These are phyloP conservation scores for Parathielavia hyrcaniae DNA, from an alignment of 495 filamentous ascomycete genomes.

Conservation along the genomic window DNA sequence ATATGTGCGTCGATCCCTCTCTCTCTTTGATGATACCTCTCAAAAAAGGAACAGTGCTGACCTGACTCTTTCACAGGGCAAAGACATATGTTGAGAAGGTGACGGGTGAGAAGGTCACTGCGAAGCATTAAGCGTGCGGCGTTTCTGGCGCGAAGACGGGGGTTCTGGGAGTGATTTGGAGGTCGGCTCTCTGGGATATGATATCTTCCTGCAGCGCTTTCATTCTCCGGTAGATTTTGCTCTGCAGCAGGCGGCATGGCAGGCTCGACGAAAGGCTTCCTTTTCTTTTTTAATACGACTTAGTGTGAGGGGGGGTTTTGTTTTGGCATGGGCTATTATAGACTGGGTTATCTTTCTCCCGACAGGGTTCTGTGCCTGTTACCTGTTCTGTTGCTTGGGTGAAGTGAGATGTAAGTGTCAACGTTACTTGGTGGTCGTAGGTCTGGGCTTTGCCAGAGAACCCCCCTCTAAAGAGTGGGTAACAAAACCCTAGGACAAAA, in stretches of 20 bases:
- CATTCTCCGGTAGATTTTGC: not conserved
- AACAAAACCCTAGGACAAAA: too few relatives aligned
- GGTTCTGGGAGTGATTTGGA: not conserved
- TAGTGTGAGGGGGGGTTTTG: not conserved
- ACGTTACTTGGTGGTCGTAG: too few relatives aligned
- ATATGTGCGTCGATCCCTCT: slow-evolving; percentile 66
- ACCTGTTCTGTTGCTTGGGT: not conserved
- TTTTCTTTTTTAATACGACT: slow-evolving; percentile 7
- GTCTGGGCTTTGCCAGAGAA: too few relatives aligned
- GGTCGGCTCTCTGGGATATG: not conserved
- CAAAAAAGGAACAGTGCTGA: slow-evolving; percentile 11
- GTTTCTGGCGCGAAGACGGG: slow-evolving; percentile 24
- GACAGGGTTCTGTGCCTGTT: not conserved
- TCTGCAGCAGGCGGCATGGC: not conserved
- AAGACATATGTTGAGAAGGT: slow-evolving; percentile 96
- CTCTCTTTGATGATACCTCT: not conserved
- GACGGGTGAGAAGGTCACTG: slow-evolving; percentile 88
- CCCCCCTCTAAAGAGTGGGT: too few relatives aligned
- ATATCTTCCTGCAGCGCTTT: not conserved
- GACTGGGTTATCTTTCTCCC: slow-evolving; percentile 5
- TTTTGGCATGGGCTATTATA: slow-evolving; percentile 7
- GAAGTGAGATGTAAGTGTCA: not conserved
- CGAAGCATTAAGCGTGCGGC: slow-evolving; percentile 76
- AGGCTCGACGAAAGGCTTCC: not conserved
- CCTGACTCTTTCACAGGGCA: slow-evolving; percentile 55